Conservation (phyloP, 352 stramenopile species). For the Globisporangium nodosum region DNA sequence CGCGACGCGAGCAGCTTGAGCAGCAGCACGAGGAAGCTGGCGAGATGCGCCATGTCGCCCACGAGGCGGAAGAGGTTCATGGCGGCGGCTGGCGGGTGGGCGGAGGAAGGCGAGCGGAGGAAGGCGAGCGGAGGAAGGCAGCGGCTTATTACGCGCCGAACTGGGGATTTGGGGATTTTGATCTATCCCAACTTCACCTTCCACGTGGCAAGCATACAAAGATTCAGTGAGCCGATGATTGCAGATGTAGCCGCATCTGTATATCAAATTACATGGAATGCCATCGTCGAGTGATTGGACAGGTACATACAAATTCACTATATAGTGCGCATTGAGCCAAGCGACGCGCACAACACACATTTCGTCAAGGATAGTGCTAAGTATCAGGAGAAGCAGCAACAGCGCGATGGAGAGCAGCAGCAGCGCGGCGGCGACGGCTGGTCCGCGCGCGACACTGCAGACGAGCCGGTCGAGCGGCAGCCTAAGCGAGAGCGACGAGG, state of each 20-base stretch:
- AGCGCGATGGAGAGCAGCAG: neutral
- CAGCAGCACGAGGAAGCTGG: slow-evolving; percentile 98
- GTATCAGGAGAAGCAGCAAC: neutral
- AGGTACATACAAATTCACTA: neutral
- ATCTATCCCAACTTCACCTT: too few relatives aligned
- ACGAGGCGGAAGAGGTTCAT: slow-evolving; percentile 98
- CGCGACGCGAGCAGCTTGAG: slow-evolving; percentile 91
- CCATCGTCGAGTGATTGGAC: too few relatives aligned
- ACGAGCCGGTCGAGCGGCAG: slow-evolving; percentile 9
- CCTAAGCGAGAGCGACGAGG: slow-evolving; percentile 13
- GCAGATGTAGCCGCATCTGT: too few relatives aligned
- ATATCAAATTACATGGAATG: too few relatives aligned
- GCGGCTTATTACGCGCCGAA: too few relatives aligned
- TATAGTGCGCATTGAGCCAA: neutral
- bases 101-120: too few relatives aligned
- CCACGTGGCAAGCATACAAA: too few relatives aligned
- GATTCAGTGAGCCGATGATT: too few relatives aligned
- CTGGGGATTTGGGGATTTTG: neutral
- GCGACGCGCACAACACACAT: neutral
- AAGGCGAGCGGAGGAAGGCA: too few relatives aligned
- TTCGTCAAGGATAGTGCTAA: too few relatives aligned
- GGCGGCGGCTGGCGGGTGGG: slow-evolving; percentile 1
- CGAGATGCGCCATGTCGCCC: slow-evolving; percentile 98
- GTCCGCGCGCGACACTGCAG: slow-evolving; percentile 7
- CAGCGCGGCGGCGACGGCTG: neutral